Evolutionary conservation across 345 rosid genomes (phyloP).

Genomic region (Salix dunnii): DNA sequence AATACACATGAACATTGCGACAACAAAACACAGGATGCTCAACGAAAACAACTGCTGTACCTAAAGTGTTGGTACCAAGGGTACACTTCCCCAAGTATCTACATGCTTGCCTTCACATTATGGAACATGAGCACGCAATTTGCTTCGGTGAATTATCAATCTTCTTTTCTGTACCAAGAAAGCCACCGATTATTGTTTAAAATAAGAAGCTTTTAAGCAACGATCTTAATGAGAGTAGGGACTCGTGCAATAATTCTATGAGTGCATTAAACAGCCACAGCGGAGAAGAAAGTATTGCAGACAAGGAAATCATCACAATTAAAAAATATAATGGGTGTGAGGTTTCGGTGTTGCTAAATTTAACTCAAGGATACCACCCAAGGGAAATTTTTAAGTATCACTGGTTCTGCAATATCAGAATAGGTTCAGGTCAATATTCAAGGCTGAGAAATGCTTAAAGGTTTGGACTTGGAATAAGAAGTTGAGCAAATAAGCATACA

Average conservation of each 20-base stretch:
- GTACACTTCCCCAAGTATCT: slow-evolving; percentile 23
- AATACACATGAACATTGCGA: slow-evolving; percentile 22
- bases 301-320: background rate
- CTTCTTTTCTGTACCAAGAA: slow-evolving; percentile 70
- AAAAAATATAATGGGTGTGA: background rate
- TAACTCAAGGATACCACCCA: background rate
- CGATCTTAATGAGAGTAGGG: background rate
- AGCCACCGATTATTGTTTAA: slow-evolving; percentile 8
- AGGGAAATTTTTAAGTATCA: background rate
- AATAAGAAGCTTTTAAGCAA: background rate
- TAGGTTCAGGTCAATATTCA: background rate
- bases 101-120: slow-evolving; percentile 49
- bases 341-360: background rate
- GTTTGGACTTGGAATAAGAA: background rate
- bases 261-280: background rate
- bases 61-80: slow-evolving; percentile 34
- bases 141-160: slow-evolving; percentile 65
- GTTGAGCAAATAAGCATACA: background rate
- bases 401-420: background rate
- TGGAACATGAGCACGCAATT: slow-evolving; percentile 76
- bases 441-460: background rate
- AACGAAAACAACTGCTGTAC: slow-evolving; percentile 33
- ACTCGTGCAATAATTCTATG: background rate
- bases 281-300: background rate
- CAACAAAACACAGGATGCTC: slow-evolving; percentile 18